Conservation (phyloP, 768 basidiomycete species). For the Leccinum subtestaceum region DNA sequence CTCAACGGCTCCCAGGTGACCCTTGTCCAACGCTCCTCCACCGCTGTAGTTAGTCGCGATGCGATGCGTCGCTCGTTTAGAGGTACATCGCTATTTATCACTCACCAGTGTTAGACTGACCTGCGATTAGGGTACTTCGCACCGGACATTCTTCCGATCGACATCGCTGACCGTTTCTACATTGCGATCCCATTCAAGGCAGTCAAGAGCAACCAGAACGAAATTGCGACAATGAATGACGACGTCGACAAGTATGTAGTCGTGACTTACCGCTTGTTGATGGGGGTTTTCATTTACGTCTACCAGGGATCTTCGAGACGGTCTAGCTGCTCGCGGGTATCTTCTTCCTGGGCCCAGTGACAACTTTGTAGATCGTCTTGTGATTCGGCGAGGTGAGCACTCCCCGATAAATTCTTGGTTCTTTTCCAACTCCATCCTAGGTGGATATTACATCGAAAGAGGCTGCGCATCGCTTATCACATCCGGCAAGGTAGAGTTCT, state of each 20-base stretch:
- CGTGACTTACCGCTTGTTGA: not conserved
- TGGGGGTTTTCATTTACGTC: not conserved
- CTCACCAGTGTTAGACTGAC: not conserved
- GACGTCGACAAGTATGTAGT: not conserved
- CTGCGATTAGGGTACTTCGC: conserved; percentile 4
- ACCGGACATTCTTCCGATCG: conserved; percentile 5
- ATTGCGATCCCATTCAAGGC: conserved; percentile 5
- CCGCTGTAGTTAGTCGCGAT: conserved; percentile 7
- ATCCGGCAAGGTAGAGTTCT: not conserved
- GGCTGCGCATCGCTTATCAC: not conserved
- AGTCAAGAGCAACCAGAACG: not conserved
- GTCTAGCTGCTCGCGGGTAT: not conserved
- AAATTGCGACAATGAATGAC: not conserved
- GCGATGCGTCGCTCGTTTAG: conserved; percentile 4
- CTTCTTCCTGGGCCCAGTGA: not conserved
- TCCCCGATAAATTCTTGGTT: not conserved
- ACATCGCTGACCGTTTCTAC: conserved; percentile 11
- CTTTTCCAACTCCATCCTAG: not conserved
- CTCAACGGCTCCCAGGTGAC: not conserved
- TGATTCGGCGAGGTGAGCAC: not conserved
- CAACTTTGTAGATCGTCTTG: not conserved
- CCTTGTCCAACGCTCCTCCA: conserved; percentile 12
- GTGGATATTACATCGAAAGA: not conserved
- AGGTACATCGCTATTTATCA: not conserved
- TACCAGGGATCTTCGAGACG: not conserved